Conservation (phyloP, 2,329 filamentous ascomycete species). For the Colletotrichum cuscutae region DNA sequence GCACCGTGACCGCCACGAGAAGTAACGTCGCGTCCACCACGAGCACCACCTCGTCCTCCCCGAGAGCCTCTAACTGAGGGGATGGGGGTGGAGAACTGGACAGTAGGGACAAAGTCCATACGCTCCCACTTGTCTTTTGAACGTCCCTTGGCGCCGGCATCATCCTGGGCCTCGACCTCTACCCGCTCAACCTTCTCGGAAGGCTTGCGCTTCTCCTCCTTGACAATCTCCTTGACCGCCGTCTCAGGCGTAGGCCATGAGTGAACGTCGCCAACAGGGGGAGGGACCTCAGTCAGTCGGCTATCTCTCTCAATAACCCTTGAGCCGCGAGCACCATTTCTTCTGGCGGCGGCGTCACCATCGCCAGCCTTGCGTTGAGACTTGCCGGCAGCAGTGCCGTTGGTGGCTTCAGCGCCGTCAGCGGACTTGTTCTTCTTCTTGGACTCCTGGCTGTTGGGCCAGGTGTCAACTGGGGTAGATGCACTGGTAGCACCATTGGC, state of each 20-base stretch:
- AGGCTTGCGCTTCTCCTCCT: conserved; percentile 79
- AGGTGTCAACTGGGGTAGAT: conserved; percentile 19
- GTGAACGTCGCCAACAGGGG: conserved; percentile 78
- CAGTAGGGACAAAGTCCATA: conserved; percentile 83
- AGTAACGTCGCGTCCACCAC: conserved; percentile 51
- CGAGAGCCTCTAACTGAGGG: conserved; percentile 63
- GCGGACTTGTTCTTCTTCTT: conserved; percentile 48
- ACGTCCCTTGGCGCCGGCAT: conserved; percentile 59
- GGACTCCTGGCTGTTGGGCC: conserved; percentile 59
- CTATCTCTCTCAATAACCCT: conserved; percentile 53
- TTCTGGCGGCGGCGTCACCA: conserved; percentile 52
- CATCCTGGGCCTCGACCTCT: conserved; percentile 73
- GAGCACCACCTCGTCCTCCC: conserved; percentile 58
- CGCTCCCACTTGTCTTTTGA: conserved; percentile 89
- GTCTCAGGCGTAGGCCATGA: conserved; percentile 93
- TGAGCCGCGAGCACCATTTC: conserved; percentile 55
- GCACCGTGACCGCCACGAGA: conserved; percentile 42
- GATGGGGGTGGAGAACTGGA: conserved; percentile 87
- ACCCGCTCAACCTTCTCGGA: conserved; percentile 66
- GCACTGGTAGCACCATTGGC: conserved; percentile 38
- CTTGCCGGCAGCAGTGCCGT: conserved; percentile 50
- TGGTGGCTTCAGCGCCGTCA: conserved; percentile 37
- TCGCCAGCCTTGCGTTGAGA: conserved; percentile 56
- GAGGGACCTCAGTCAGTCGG: conserved; percentile 50
- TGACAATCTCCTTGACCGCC: conserved; percentile 70